These are phyloP conservation scores for Melanopsichium pennsylvanicum DNA, from an alignment of 1,284 basidiomycete genomes.

Conservation along the genomic window DNA sequence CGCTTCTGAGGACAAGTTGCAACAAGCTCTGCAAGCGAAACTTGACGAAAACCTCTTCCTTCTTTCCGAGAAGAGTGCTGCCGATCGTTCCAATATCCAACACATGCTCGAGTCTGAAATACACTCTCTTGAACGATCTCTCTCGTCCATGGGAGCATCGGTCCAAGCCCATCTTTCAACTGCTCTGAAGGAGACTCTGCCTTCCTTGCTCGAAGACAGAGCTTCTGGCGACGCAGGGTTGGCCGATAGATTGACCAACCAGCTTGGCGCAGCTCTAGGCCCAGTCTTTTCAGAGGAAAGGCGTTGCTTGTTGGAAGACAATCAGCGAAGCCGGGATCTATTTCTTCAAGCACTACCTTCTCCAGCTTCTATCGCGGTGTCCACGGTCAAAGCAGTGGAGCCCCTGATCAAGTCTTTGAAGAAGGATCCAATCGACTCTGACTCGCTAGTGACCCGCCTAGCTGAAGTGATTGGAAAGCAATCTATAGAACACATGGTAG, in stretches of 20 bases:
- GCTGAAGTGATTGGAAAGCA: conserved; percentile 49
- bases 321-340: conserved; percentile 13
- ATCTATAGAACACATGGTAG: conserved; percentile 53
- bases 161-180: conserved; percentile 28
- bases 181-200: conserved; percentile 30
- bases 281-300: conserved; percentile 28
- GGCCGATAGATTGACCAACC: conserved; percentile 22
- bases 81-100: conserved; percentile 33
- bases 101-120: conserved; percentile 28
- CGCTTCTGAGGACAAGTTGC: conserved; percentile 8
- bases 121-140: conserved; percentile 10
- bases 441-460: conserved; percentile 30
- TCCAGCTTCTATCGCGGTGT: conserved; percentile 24
- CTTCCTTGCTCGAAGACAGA: conserved; percentile 38
- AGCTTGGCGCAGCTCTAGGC: conserved; percentile 23
- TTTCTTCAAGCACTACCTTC: conserved; percentile 15
- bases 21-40: conserved; percentile 20
- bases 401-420: conserved; percentile 43
- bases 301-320: conserved; percentile 19
- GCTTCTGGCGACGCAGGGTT: conserved; percentile 4
- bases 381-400: conserved; percentile 28
- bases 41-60: conserved; percentile 43
- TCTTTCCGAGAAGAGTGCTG: conserved; percentile 30
- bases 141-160: conserved; percentile 15
- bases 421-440: conserved; percentile 44